These are phyloP conservation scores for Pezicula radicicola DNA, from an alignment of 2,329 filamentous ascomycete species.

Conservation along the genomic window DNA sequence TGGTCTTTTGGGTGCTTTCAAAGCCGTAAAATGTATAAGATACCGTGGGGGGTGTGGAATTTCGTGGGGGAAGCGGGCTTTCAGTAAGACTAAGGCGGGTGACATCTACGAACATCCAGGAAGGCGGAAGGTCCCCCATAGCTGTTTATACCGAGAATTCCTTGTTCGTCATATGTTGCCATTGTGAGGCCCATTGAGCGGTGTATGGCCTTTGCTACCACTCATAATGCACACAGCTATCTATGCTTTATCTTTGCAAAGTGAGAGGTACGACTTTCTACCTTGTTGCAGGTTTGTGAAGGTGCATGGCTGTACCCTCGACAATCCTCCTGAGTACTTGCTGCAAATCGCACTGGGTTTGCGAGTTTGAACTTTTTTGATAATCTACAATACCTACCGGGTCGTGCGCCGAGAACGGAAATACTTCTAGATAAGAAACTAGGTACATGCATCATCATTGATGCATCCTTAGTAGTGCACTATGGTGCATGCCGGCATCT, in stretches of 20 bases:
- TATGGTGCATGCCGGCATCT: too few species aligned
- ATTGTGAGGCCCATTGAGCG: neutral
- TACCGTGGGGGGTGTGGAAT: neutral
- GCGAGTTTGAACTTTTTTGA: too few species aligned
- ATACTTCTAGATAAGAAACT: too few species aligned
- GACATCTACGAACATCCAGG: neutral
- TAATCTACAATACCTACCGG: too few species aligned
- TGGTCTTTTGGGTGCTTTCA: neutral
- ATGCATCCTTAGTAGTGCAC: too few species aligned
- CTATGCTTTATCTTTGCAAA: neutral
- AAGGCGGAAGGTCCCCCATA: neutral
- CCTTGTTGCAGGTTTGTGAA: neutral
- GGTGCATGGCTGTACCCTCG: too few species aligned
- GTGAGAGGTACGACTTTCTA: neutral
- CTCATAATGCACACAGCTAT: neutral
- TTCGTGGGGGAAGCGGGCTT: conserved; percentile 6
- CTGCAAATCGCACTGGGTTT: too few species aligned
- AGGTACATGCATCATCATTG: too few species aligned
- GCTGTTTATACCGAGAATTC: neutral
- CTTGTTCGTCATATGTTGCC: neutral
- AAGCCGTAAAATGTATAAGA: neutral
- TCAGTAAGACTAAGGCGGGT: too few species aligned
- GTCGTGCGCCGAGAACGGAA: too few species aligned
- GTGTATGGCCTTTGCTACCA: neutral
- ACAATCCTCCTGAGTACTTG: too few species aligned